These are phyloP conservation scores for Daldinia eschscholtzii DNA, from an alignment of 2,329 filamentous ascomycete species.

Conservation along the genomic window DNA sequence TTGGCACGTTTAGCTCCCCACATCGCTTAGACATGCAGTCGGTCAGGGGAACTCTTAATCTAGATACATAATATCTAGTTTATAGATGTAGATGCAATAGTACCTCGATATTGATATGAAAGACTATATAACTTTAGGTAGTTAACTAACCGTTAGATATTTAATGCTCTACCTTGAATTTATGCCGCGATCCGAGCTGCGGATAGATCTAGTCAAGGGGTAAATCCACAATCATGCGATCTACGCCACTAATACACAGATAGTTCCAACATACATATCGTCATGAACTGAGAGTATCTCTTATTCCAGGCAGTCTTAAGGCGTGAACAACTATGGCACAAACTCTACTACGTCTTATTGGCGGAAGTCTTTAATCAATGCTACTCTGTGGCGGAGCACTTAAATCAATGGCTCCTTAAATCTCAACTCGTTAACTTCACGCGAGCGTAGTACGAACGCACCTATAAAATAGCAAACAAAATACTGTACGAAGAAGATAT, in stretches of 20 bases:
- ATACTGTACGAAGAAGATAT: no score
- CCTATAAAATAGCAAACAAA: background rate
- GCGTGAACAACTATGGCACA: background rate
- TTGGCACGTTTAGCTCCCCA: conserved; percentile 2
- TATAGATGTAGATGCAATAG: background rate
- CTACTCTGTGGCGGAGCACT: background rate
- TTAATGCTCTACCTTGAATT: background rate
- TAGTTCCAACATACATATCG: background rate
- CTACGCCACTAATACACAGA: background rate
- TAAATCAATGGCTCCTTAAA: conserved; percentile 3
- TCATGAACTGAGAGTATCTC: no score
- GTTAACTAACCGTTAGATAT: no score
- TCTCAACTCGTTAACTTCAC: background rate
- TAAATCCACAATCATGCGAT: background rate
- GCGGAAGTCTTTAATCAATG: background rate
- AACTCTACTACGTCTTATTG: conserved; percentile 1
- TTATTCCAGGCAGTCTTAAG: background rate
- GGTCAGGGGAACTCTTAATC: background rate
- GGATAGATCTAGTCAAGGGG: background rate
- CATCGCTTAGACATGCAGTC: background rate
- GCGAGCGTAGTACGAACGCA: background rate
- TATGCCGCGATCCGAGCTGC: background rate
- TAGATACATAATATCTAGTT: background rate
- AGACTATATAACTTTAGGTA: background rate
- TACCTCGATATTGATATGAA: no score